Evolutionary conservation across 306 rosid species (phyloP).

Genomic region (Quercus robur): DNA sequence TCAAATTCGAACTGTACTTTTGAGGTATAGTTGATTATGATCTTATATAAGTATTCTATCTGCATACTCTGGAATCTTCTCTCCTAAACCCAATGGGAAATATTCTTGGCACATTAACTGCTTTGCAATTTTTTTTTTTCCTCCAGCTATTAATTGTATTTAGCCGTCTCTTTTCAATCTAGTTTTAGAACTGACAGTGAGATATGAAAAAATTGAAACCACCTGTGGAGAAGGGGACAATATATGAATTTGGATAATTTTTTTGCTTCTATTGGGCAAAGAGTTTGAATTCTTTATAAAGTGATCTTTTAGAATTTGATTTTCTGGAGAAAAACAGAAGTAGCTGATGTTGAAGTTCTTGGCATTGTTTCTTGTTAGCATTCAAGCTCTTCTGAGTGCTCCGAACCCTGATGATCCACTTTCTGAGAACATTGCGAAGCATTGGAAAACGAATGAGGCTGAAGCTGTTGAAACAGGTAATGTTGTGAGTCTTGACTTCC

Average conservation of each 20-base stretch:
- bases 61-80: not conserved
- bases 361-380: conserved; percentile 35
- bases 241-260: not conserved
- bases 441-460: conserved; percentile 85
- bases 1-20: conserved; percentile 86
- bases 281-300: not conserved
- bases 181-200: not conserved
- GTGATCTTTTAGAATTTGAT: not conserved
- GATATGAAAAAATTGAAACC: not conserved
- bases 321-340: not conserved
- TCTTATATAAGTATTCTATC: not conserved
- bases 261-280: not conserved
- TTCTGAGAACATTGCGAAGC: conserved; percentile 95
- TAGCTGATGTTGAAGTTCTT: conserved; percentile 5
- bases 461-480: conserved; percentile 98
- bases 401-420: conserved; percentile 99
- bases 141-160: not conserved
- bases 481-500: not conserved
- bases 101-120: not conserved
- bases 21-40: conserved; percentile 50
- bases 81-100: not conserved
- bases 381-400: conserved; percentile 97
- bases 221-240: not conserved
- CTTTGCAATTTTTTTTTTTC: not conserved
- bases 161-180: not conserved